Evolutionary conservation across 2,329 filamentous ascomycete genomes (phyloP).

Genomic region (Cladosporium sp.): DNA sequence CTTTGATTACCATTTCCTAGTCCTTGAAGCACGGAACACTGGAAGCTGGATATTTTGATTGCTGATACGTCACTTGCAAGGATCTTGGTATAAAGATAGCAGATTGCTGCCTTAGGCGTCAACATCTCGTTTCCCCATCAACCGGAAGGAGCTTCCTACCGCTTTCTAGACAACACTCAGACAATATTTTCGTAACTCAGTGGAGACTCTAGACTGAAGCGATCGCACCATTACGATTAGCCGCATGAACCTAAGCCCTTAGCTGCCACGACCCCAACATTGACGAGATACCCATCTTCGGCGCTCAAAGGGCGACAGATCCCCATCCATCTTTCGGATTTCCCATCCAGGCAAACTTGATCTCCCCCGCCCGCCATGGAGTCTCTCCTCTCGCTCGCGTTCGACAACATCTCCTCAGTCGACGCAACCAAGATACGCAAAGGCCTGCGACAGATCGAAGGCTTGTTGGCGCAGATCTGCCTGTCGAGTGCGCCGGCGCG

Average conservation of each 20-base stretch:
- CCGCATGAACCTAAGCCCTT: constrained; percentile 13
- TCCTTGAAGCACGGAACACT: background rate
- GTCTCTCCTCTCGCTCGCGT: constrained; percentile 84
- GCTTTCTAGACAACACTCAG: background rate
- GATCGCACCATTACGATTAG: constrained; percentile 13
- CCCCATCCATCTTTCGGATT: background rate
- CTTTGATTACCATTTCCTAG: background rate
- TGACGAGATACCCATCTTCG: constrained; percentile 1
- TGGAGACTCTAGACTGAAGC: constrained; percentile 2
- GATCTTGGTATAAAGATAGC: background rate
- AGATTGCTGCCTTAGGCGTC: background rate
- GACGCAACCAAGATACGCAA: constrained; percentile 89
- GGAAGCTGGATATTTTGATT: background rate
- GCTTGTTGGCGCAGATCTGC: constrained; percentile 90
- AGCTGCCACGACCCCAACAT: constrained; percentile 13
- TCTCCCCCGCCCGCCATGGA: constrained; percentile 64
- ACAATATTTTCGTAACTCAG: background rate
- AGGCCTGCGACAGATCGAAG: constrained; percentile 90
- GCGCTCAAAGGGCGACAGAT: constrained; percentile 2
- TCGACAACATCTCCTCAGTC: constrained; percentile 94
- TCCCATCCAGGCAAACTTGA: constrained; percentile 3
- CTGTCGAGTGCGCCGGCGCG: constrained; percentile 56
- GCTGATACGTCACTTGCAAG: background rate
- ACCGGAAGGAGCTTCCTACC: constrained; percentile 1
- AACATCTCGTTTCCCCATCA: background rate